Percentiles rank a stretch among this genome's conserved stretches.
These are phyloP conservation scores for Miscanthus sacchariflorus DNA, from an alignment of 202 grass and related monocot species.

Conservation along the genomic window DNA sequence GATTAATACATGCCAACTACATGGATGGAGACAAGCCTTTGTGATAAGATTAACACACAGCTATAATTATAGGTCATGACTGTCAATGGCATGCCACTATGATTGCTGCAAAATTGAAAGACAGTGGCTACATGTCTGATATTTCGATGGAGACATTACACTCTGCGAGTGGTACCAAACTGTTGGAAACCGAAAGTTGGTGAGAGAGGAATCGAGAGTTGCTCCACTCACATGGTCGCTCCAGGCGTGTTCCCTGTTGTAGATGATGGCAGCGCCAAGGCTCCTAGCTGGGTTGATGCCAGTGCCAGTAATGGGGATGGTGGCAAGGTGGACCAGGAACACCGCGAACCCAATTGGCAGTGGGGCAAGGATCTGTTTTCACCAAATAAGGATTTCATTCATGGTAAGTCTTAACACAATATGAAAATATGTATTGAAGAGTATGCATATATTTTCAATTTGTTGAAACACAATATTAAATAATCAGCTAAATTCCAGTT, in stretches of 20 bases:
- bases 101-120: slow-evolving; percentile 7
- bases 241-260: slow-evolving; percentile 88
- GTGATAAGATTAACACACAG: neutral
- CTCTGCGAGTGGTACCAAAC: neutral
- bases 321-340: slow-evolving; percentile 95
- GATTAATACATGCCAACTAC: slow-evolving; percentile 18
- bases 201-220: slow-evolving; percentile 16
- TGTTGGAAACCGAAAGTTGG: slow-evolving; percentile 31
- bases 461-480: neutral
- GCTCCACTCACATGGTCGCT: slow-evolving; percentile 77
- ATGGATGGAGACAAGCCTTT: neutral
- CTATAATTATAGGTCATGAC: neutral
- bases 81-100: slow-evolving; percentile 1
- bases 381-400: slow-evolving; percentile 26
- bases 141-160: slow-evolving; percentile 2
- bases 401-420: neutral
- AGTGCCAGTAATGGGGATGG: slow-evolving; percentile 96
- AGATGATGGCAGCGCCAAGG: slow-evolving; percentile 93
- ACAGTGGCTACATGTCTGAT: slow-evolving; percentile 11
- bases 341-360: slow-evolving; percentile 94
- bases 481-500: neutral
- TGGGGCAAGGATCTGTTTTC: slow-evolving; percentile 82
- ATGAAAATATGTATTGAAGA: neutral
- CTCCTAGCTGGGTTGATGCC: slow-evolving; percentile 98
- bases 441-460: neutral